Percentiles rank a stretch among this genome's conserved stretches.
Conservation (phyloP, 345 rosid species). For the Corchorus olitorius region DNA sequence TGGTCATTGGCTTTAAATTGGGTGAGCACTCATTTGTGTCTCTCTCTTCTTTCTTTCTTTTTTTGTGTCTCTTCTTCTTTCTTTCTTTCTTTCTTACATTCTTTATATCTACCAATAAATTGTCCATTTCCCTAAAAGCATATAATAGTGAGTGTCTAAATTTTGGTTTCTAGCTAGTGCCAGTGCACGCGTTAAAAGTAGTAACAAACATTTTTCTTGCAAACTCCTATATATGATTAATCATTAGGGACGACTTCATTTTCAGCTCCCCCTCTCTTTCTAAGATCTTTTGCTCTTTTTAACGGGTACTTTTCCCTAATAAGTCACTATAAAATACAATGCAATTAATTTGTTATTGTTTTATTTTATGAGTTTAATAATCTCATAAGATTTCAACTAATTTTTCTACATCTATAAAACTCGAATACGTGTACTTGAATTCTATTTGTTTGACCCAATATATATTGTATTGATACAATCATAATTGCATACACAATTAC, state of each 20-base stretch:
- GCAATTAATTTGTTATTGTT: too few relatives aligned
- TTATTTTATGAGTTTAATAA: too few relatives aligned
- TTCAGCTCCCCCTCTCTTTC: background rate
- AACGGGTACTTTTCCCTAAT: too few relatives aligned
- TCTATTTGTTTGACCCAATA: background rate
- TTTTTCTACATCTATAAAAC: too few relatives aligned
- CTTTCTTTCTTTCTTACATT: background rate
- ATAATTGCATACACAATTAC: too few relatives aligned
- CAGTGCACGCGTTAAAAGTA: slow-evolving; percentile 15
- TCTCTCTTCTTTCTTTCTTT: background rate
- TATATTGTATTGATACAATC: too few relatives aligned
- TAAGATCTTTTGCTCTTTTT: background rate
- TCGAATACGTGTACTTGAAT: background rate
- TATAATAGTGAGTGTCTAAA: background rate
- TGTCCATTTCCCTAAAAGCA: background rate
- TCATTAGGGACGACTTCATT: slow-evolving; percentile 1
- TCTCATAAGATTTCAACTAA: too few relatives aligned
- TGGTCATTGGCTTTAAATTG: background rate
- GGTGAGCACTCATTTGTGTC: background rate
- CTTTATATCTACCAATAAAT: background rate
- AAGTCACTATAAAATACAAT: too few relatives aligned
- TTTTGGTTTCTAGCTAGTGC: background rate
- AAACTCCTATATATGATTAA: background rate
- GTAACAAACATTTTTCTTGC: background rate
- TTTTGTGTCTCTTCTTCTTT: background rate